Evolutionary conservation across 1,139 yeast species (phyloP).

Genomic region (Pichia sp.): DNA sequence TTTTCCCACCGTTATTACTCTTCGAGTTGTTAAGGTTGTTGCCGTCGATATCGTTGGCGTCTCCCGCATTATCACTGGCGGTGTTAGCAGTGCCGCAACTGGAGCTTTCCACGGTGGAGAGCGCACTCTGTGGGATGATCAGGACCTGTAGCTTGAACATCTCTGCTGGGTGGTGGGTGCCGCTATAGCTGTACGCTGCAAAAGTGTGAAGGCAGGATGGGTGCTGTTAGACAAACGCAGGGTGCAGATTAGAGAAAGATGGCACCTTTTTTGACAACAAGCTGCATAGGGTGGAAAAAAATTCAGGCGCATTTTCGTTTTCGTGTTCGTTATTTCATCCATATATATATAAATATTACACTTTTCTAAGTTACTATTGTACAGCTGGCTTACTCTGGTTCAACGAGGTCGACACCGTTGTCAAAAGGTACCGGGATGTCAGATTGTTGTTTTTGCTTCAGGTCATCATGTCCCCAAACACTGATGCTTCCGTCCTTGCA

Average conservation of each 20-base stretch:
- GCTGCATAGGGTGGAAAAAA: neutral
- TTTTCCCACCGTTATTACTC: neutral
- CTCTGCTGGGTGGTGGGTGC: neutral
- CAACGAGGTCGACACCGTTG: constrained; percentile 18
- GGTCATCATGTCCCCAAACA: constrained; percentile 43
- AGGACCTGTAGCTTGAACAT: constrained; percentile 41
- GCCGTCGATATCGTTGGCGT: neutral
- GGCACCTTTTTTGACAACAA: neutral
- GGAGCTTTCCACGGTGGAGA: neutral
- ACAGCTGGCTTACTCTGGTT: neutral
- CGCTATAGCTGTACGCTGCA: neutral
- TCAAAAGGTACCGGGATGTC: constrained; percentile 17
- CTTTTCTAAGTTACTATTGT: neutral
- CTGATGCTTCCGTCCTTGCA: constrained; percentile 56
- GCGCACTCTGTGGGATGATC: constrained; percentile 36
- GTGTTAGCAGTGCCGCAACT: neutral
- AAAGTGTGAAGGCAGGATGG: neutral
- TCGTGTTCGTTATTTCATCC: neutral
- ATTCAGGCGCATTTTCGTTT: neutral
- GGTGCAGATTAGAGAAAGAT: neutral
- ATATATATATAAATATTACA: too few species aligned
- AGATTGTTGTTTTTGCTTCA: constrained; percentile 8
- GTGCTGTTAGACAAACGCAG: neutral
- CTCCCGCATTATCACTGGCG: neutral
- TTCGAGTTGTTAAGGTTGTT: neutral